Base-by-base conservation (phyloP, 306 rosid species). In the Fagus crenata region DNA sequence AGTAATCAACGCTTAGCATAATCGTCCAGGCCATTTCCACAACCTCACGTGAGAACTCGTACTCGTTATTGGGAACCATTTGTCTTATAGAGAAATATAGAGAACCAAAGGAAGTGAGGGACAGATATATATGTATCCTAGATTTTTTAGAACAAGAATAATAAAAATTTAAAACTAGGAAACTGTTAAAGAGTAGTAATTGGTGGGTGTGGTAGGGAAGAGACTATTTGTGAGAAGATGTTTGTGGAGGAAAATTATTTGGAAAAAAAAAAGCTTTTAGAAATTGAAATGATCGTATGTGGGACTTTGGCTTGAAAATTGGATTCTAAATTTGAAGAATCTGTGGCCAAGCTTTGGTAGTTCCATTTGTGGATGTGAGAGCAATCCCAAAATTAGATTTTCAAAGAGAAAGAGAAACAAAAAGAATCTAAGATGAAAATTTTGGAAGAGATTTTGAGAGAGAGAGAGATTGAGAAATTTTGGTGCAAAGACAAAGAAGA, bases 1-100 rank as follows among this genome's bases (percentile, higher is more conserved):
- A 89, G 83, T 90, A 91, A 86, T 88, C 88, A 71, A 89, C 88
- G 72, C 92, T 78, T 1, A 83, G 81, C 90, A 89, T 81, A 53
- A 81, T 85, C 28, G 28, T 22, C 89, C 89, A 88, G 37, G 74
- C 81, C 87, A 87, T 84, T 80, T 86, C 87, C 82, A 88, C 83
- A 71, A 60, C 83, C 55, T 79, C 88, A 58, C 80, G 85, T 22
- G 91, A 85, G 40, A 80, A n/a, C 49, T 79, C 84, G 70, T 83
- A 79, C 46, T 77, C 33, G 64, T 84, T 72, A 55, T 83, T 83
- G 42, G 79, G 8, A 86, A 91, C 85, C 89, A 89, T 83, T 86
- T 85, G 84, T 53, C 55, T 80, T 3, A 56, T 71, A 76, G 40
- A 35, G 60, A 67, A 71, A 41, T 67, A 46, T 33, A 11, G 28